Base-by-base conservation (phyloP, 352 stramenopile genomes). In the Achlya hypogyna region DNA sequence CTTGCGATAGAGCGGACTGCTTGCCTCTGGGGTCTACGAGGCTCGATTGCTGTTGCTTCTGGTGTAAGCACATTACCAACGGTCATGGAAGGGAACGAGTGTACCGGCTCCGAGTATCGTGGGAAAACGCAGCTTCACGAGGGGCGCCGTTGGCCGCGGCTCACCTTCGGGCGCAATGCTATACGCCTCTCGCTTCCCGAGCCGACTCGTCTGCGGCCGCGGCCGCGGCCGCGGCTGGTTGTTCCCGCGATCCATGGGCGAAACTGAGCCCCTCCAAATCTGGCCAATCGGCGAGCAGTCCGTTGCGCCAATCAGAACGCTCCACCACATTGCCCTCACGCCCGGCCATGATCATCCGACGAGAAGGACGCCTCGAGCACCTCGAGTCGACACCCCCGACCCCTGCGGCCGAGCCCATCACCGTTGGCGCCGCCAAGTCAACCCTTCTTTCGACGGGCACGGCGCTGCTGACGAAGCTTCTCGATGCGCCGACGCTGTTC, bases 281-380 rank as follows among this genome's bases (percentile, higher is more conserved):
- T 18, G 38, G 28, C 54, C 42, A 49, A 63, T 63, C 35, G 38
- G 38, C 38, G 51, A 58, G 23, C 51, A 58, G 38, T 58, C 51
- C 32, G 5, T 38, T n/a, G 38, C 4, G 38, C n/a, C n/a, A n/a
- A 45, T 45, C 34, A 10, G 38, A 45, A 45, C 38, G 38, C 6
- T n/a, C 45, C 45, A 53, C 45, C 18, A 53, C 22, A 23, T 53
- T 22, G 20, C n/a, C n/a, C n/a, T 27, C 22, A 5, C 18, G 10
- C 35, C 8, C 18, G 25, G 10, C 31, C 14, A 63, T 63, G 54
- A 63, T 63, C 31, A 27, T 63, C 35, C 54, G 42, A 47, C 54
- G 34, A 23, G 54, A 4, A 22, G 54, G 54, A 6, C 25, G 25
- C 28, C 29, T 63, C 8, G 34, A 53, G 31, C 27, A n/a, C 6